phyloP scores from a whole-genome alignment of 495 filamentous ascomycete species.

The Penicillium egyptiacum region DNA sequence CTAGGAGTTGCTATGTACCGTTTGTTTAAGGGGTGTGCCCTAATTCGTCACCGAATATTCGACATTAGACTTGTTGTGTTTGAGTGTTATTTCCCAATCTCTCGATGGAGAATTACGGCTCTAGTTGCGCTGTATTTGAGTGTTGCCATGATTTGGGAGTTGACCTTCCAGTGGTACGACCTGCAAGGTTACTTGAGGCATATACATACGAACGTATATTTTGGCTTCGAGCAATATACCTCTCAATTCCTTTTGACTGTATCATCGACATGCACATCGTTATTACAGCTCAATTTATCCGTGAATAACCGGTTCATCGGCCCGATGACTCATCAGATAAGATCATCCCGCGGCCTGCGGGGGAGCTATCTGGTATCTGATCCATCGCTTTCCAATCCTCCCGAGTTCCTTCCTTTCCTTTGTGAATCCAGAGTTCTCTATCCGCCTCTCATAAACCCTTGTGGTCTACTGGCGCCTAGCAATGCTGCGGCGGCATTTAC shows the following conservation, averaged over 20 bases:
- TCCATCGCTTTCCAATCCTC: constrained; percentile 8
- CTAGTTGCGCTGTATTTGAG: constrained; percentile 4
- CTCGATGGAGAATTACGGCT: too few relatives aligned
- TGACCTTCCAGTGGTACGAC: neutral
- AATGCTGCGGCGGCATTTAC: constrained; percentile 27
- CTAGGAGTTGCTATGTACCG: too few relatives aligned
- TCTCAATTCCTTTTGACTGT: constrained; percentile 8
- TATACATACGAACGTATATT: neutral
- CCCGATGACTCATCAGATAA: constrained; percentile 33
- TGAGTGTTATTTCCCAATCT: too few relatives aligned
- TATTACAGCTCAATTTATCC: neutral
- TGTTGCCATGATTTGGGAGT: neutral
- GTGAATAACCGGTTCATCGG: neutral
- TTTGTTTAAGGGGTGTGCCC: too few relatives aligned
- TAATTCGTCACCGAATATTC: too few relatives aligned
- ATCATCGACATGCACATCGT: too few relatives aligned
- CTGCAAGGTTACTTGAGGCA: neutral
- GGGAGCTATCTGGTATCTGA: constrained; percentile 33
- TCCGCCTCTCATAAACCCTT: neutral
- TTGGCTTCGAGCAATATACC: neutral
- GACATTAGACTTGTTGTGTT: too few relatives aligned
- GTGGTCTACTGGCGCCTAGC: constrained; percentile 2
- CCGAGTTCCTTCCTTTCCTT: neutral
- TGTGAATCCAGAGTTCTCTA: neutral
- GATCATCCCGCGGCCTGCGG: constrained; percentile 23